These are phyloP conservation scores for Podaxis sp. DNA, from an alignment of 768 basidiomycete genomes.

Conservation along the genomic window DNA sequence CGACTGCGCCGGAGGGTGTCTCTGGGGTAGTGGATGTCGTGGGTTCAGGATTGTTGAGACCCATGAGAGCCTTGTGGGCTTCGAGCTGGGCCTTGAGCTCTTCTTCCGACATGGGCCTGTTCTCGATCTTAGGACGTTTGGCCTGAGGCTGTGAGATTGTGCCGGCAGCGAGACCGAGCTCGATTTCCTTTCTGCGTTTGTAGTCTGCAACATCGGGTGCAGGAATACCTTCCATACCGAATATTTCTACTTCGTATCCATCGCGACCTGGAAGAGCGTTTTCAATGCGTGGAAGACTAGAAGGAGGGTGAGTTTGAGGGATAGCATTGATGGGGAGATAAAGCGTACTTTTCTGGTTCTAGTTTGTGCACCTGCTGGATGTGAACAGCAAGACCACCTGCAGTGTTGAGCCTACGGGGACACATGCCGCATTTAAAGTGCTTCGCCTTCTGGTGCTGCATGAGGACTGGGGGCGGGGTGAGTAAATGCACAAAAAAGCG, in stretches of 20 bases:
- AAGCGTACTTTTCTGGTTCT: slow-evolving; percentile 84
- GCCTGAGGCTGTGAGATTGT: slow-evolving; percentile 79
- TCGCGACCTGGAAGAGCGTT: slow-evolving; percentile 96
- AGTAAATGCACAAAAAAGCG: neutral
- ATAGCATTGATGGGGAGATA: neutral
- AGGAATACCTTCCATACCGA: slow-evolving; percentile 99
- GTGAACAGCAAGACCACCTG: slow-evolving; percentile 96
- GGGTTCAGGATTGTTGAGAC: slow-evolving; percentile 30
- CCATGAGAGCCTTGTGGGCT: slow-evolving; percentile 93
- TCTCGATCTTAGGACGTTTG: slow-evolving; percentile 81
- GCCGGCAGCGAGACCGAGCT: slow-evolving; percentile 82
- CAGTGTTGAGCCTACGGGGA: slow-evolving; percentile 92
- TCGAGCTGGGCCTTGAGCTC: slow-evolving; percentile 84
- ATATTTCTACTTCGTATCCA: slow-evolving; percentile 98
- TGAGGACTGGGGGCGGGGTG: slow-evolving; percentile 65
- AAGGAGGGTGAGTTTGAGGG: slow-evolving; percentile 1
- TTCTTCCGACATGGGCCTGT: slow-evolving; percentile 74
- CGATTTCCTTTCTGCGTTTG: slow-evolving; percentile 93
- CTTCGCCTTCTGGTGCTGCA: slow-evolving; percentile 99
- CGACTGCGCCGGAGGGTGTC: slow-evolving; percentile 34
- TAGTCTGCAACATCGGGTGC: slow-evolving; percentile 94
- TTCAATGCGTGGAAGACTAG: slow-evolving; percentile 83
- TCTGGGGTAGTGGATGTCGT: slow-evolving; percentile 1
- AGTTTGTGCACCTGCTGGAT: slow-evolving; percentile 99
- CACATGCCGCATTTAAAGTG: slow-evolving; percentile 99